These are phyloP conservation scores for Suillus weaverae DNA, from an alignment of 768 basidiomycete genomes.

Conservation along the genomic window DNA sequence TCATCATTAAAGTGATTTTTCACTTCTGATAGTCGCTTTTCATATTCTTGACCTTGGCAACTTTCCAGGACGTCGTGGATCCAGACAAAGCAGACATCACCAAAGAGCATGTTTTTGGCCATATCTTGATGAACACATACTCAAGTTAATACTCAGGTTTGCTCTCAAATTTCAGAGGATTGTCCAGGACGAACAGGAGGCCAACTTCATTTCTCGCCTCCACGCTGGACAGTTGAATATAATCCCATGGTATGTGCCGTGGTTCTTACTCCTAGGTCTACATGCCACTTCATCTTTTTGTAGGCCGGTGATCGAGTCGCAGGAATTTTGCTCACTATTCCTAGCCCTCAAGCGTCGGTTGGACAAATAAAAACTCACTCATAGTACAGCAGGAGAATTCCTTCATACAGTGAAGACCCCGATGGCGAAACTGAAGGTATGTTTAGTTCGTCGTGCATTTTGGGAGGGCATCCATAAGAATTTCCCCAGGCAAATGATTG, in stretches of 20 bases:
- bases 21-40: background rate
- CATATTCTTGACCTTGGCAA: background rate
- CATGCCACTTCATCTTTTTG: background rate
- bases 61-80: conserved; percentile 59
- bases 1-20: conserved; percentile 57
- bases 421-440: conserved; percentile 68
- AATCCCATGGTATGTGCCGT: conserved; percentile 50
- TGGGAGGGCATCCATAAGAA: background rate
- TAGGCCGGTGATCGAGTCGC: conserved; percentile 60
- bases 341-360: conserved; percentile 44
- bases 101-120: conserved; percentile 44
- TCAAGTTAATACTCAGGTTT: conserved; percentile 39
- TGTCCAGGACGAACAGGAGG: conserved; percentile 59
- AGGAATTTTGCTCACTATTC: conserved; percentile 59
- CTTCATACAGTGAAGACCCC: conserved; percentile 57
- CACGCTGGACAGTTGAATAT: conserved; percentile 57
- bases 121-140: background rate
- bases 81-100: conserved; percentile 59
- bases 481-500: conserved; percentile 56
- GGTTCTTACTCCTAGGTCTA: no score
- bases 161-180: conserved; percentile 58
- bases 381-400: conserved; percentile 53
- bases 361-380: conserved; percentile 49
- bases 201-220: conserved; percentile 62
- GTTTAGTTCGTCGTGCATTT: background rate